Base-by-base conservation (phyloP, 1,139 yeast genomes). In the Geotrichum aggregatum region DNA sequence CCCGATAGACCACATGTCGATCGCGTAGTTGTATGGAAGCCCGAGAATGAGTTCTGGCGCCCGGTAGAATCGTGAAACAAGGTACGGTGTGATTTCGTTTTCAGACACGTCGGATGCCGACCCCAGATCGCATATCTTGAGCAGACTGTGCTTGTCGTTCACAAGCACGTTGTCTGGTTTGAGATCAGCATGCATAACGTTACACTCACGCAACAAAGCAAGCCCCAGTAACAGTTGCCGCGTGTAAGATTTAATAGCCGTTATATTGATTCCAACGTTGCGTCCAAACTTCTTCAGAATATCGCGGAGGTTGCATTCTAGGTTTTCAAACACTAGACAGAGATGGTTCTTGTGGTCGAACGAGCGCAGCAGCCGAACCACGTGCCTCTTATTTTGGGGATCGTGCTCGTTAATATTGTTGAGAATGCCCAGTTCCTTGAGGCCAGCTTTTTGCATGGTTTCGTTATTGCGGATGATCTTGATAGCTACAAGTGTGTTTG, bases 1-100 rank as follows among this genome's bases (percentile, higher is more conserved):
- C 1, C 96, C 96, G n/a, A 86, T 78, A 0, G 95, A 84, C 96
- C 96, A 88, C 38, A 86, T 76, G 67, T 88, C 96, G 1, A 88
- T 79, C 0, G 91, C 91, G 14, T 77, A 81, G 1, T 89, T 84
- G 67, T 95, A 87, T 24, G 78, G 73, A 58, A 87, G 87, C 0
- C 96, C 96, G 38, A 89, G 70, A 1, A 89, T 88, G 58, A 89
- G 84, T 66, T 89, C 97, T 0, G 97, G 96, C 0, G 96, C 96
- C 56, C 97, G 74, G 68, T 89, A 89, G 68, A 88, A 96, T 55
- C 97, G 75, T 19, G 72, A 88, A 22, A 87, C 96, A 7, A 89
- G 91, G 67, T 87, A 88, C 61, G 89, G 96, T 0, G 96, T 87
- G 72, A 85, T 74, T 59, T 84, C 87, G 14, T 88, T 91, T 42